phyloP scores from a whole-genome alignment of 2,329 filamentous ascomycete genomes.

The Berkeleyomyces rouxiae region DNA sequence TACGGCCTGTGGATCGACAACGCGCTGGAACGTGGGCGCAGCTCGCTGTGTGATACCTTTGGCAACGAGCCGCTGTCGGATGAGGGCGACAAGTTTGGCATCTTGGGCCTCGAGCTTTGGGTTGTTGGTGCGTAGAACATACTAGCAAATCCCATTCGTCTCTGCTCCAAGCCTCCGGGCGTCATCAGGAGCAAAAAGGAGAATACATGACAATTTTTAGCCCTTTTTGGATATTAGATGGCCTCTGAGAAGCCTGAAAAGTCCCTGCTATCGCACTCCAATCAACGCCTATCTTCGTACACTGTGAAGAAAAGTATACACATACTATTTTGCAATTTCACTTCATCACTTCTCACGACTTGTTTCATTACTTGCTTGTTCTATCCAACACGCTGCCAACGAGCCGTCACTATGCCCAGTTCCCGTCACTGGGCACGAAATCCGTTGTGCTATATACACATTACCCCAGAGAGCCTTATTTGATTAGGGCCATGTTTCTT shows the following conservation, averaged over 20 bases:
- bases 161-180: background rate
- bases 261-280: too few relatives aligned
- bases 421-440: too few relatives aligned
- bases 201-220: background rate
- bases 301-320: too few relatives aligned
- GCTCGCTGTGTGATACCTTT: slow-evolving; percentile 74
- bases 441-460: too few relatives aligned
- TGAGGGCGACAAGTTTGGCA: slow-evolving; percentile 78
- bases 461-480: too few relatives aligned
- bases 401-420: too few relatives aligned
- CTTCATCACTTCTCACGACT: too few relatives aligned
- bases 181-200: background rate
- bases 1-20: slow-evolving; percentile 92
- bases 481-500: too few relatives aligned
- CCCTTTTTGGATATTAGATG: background rate
- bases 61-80: slow-evolving; percentile 89
- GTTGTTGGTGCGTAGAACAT: slow-evolving; percentile 46
- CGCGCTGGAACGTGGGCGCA: slow-evolving; percentile 67
- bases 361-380: too few relatives aligned
- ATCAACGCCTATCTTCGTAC: too few relatives aligned
- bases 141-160: slow-evolving; percentile 4
- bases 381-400: too few relatives aligned
- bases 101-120: slow-evolving; percentile 87
- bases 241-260: background rate
- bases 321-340: too few relatives aligned